Conservation (phyloP, 768 basidiomycete species). For the Phanerochaete carnosa region DNA sequence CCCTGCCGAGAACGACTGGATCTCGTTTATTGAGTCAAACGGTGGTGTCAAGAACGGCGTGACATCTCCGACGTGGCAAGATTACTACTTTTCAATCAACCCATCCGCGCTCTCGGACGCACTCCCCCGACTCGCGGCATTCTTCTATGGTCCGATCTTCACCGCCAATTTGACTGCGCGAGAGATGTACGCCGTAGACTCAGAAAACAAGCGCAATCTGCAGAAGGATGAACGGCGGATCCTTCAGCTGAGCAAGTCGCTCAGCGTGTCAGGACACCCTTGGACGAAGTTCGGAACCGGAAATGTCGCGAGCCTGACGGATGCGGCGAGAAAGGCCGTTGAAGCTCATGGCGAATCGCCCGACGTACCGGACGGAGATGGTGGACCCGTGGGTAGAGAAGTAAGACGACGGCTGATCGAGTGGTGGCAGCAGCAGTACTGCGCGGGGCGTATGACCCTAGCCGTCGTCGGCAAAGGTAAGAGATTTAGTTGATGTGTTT, state of each 20-base stretch:
- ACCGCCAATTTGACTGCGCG: slow-evolving; percentile 36
- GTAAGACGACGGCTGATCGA: slow-evolving; percentile 29
- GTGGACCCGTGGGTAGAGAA: slow-evolving; percentile 36
- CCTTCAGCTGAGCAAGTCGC: slow-evolving; percentile 46
- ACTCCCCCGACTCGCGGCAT: slow-evolving; percentile 39
- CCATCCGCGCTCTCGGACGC: slow-evolving; percentile 26
- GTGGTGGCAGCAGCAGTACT: slow-evolving; percentile 37
- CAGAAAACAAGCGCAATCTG: slow-evolving; percentile 53
- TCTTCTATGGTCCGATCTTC: slow-evolving; percentile 54
- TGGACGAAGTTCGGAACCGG: slow-evolving; percentile 50
- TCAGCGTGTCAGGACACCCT: slow-evolving; percentile 35
- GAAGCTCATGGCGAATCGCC: slow-evolving; percentile 5
- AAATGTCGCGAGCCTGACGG: slow-evolving; percentile 32
- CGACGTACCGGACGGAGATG: slow-evolving; percentile 33
- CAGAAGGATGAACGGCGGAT: slow-evolving; percentile 46
- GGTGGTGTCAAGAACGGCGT: slow-evolving; percentile 52
- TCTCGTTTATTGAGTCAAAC: slow-evolving; percentile 31
- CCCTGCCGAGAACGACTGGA: slow-evolving; percentile 48
- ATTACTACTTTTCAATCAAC: slow-evolving; percentile 35
- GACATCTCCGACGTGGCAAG: slow-evolving; percentile 46
- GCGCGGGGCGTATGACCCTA: slow-evolving; percentile 34
- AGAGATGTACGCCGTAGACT: slow-evolving; percentile 55
- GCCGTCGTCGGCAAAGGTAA: slow-evolving; percentile 33
- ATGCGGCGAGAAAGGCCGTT: slow-evolving; percentile 15
- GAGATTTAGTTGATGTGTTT: background rate